Conservation (phyloP, 768 basidiomycete species). For the Boletellus ananas region DNA sequence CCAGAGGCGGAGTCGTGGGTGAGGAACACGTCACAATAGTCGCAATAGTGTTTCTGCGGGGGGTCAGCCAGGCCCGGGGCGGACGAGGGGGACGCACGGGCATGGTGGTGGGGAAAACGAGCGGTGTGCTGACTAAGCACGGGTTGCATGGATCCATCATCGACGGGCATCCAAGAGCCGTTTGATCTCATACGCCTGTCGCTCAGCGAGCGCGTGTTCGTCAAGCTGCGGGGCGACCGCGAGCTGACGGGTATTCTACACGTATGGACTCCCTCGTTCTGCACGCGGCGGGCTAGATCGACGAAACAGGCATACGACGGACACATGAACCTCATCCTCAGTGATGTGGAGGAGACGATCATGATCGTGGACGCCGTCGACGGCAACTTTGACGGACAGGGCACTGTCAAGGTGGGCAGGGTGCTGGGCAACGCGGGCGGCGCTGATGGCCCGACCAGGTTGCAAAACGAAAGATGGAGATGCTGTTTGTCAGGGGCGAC, state of each 20-base stretch:
- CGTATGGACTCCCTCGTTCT: slow-evolving; percentile 46
- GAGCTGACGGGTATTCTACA: slow-evolving; percentile 90
- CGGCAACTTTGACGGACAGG: slow-evolving; percentile 49
- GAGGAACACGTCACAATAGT: slow-evolving; percentile 90
- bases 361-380: slow-evolving; percentile 91
- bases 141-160: slow-evolving; percentile 60
- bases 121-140: slow-evolving; percentile 23
- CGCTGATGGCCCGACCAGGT: slow-evolving; percentile 46
- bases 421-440: neutral
- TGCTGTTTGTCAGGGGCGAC: slow-evolving; percentile 97
- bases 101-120: slow-evolving; percentile 41
- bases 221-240: slow-evolving; percentile 93
- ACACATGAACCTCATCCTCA: slow-evolving; percentile 99
- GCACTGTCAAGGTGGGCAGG: slow-evolving; percentile 60
- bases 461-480: slow-evolving; percentile 91
- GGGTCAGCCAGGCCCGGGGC: slow-evolving; percentile 3
- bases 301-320: slow-evolving; percentile 89
- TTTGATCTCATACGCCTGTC: slow-evolving; percentile 97
- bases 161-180: slow-evolving; percentile 85
- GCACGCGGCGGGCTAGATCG: slow-evolving; percentile 2
- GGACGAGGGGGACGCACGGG: slow-evolving; percentile 47
- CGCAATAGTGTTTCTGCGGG: slow-evolving; percentile 84
- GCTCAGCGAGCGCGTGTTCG: slow-evolving; percentile 95
- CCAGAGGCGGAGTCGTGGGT: slow-evolving; percentile 95
- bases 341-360: slow-evolving; percentile 96